Conservation (phyloP, 2,329 filamentous ascomycete genomes). For the Ophiostoma novo-ulmi region DNA sequence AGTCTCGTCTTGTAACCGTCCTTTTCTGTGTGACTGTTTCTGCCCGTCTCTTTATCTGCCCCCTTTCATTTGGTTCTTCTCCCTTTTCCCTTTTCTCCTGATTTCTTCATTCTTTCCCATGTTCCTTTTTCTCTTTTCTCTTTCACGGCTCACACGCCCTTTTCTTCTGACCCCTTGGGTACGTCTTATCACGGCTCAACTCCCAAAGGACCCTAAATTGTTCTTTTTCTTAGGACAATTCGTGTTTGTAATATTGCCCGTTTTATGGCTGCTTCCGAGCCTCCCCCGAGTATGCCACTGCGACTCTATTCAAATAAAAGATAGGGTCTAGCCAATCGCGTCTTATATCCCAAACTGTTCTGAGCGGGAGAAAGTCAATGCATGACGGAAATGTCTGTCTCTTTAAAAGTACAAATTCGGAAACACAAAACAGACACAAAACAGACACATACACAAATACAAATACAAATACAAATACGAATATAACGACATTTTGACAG, state of each 20-base stretch:
- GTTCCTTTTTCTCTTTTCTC: neutral
- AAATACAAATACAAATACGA: too few relatives aligned
- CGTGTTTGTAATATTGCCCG: neutral
- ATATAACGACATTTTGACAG: neutral
- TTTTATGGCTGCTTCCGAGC: neutral
- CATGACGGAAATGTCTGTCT: neutral
- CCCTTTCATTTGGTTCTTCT: neutral
- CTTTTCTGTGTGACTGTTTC: neutral
- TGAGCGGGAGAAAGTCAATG: neutral
- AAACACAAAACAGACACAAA: too few relatives aligned
- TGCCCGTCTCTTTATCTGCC: neutral
- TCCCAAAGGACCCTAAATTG: too few relatives aligned
- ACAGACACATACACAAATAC: too few relatives aligned
- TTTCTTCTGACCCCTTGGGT: neutral
- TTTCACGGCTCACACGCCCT: neutral
- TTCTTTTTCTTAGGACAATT: neutral
- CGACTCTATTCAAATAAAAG: neutral
- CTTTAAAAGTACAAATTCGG: too few relatives aligned
- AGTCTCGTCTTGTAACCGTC: slow-evolving; percentile 5
- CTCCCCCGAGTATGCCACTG: neutral
- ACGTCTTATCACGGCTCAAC: neutral
- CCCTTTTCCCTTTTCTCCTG: neutral
- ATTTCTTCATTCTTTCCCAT: neutral
- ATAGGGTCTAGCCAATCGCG: neutral
- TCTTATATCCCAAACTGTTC: neutral